phyloP scores from a whole-genome alignment of 768 basidiomycete genomes.

The Tulasnella sp. region DNA sequence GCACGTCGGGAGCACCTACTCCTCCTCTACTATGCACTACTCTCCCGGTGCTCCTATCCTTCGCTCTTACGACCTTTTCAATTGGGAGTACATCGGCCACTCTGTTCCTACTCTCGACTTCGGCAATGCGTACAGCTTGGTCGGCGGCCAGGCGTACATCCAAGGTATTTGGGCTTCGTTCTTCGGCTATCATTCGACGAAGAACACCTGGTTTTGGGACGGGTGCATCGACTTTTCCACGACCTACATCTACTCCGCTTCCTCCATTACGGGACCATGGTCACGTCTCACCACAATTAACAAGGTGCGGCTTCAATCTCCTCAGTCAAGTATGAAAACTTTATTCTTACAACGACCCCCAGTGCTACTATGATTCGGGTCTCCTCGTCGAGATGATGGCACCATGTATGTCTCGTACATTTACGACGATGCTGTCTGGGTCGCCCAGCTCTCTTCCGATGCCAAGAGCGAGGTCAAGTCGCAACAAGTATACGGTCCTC shows the following conservation, averaged over 20 bases:
- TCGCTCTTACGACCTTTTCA: conserved; percentile 20
- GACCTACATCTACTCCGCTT: conserved; percentile 17
- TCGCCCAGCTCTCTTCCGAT: too few relatives aligned
- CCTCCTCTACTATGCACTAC: conserved; percentile 26
- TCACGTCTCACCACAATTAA: not conserved
- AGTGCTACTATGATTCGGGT: conserved; percentile 25
- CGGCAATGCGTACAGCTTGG: conserved; percentile 16
- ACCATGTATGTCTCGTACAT: conserved; percentile 2
- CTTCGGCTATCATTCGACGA: conserved; percentile 5
- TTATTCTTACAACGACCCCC: too few relatives aligned
- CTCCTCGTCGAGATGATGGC: conserved; percentile 25
- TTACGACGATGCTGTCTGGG: not conserved
- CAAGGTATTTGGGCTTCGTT: conserved; percentile 26
- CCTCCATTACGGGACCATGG: conserved; percentile 6
- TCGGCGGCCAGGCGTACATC: conserved; percentile 20
- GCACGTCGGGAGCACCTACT: conserved; percentile 24
- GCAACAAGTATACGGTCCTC: not conserved
- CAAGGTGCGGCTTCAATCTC: too few relatives aligned
- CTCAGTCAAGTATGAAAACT: too few relatives aligned
- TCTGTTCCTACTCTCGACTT: conserved; percentile 27
- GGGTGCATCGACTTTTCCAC: conserved; percentile 13
- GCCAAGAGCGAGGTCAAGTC: too few relatives aligned
- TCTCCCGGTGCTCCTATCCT: conserved; percentile 25
- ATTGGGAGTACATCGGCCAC: conserved; percentile 27
- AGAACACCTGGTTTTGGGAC: conserved; percentile 18